Base-by-base conservation (phyloP, 2,329 filamentous ascomycete genomes). In the Penicillium sp. region DNA sequence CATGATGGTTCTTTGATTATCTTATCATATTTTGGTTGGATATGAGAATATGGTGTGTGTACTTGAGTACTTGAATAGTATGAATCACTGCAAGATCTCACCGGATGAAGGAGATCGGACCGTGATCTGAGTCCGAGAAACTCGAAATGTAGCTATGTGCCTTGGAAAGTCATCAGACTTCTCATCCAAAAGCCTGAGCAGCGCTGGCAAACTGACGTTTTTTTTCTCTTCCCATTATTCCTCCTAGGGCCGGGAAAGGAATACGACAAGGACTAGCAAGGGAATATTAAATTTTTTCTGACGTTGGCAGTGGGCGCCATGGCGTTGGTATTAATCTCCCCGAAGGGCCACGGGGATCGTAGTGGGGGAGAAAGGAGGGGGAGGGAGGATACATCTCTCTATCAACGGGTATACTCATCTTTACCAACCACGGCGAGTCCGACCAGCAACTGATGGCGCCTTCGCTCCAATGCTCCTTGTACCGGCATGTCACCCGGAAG, bases 21-120 rank as follows among this genome's bases (percentile, higher is more conserved):
- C 5, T 30, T 48, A 30, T 30, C 28, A 46, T 13, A 14, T 37
- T 37, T 37, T 37, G 7, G 35, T 14, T 7, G 35, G 35, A 13
- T 14, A 13, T 37, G 35, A 13, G 16, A 37, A 37, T 37, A 37
- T 14, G 35, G 14, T 37, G 35, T 2, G 19, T 22, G 19, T 22
- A 22, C 19, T 22, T 22, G 19, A 22, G 19, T 22, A 22, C 19
- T 22, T 22, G 19, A 22, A 51, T 51, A 45, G 14, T 25, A 37
- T 51, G 33, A 37, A 26, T 53, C 22, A 37, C 40, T 35, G 51
- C 49, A 38, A 8, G 35, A 53, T 38, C 35, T 40, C 40, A 53
- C 51, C 22, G 25, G 48, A 28, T 40, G n/a, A 40, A 28, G 19
- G 0, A 25, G 3, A 14, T 13, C 43, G 13, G 2, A 10, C n/a